phyloP scores from a whole-genome alignment of 345 rosid species.

The Hibiscus trionum region DNA sequence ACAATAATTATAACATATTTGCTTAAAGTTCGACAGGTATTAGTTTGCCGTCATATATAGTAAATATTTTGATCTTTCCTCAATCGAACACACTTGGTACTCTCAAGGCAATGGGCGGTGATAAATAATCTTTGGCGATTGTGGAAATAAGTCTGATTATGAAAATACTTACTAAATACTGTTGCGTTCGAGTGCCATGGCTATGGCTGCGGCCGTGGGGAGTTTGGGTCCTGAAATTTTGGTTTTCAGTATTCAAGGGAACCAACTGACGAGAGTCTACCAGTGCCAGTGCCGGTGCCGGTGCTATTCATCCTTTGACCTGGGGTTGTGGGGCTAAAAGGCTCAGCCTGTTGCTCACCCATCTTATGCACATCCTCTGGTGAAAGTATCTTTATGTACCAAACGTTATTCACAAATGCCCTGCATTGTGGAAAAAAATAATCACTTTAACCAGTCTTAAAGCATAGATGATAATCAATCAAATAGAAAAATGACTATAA shows the following conservation, averaged over 20 bases:
- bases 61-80: too few species aligned
- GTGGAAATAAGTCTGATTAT: background rate
- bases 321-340: constrained; percentile 30
- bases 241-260: background rate
- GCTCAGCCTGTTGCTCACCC: constrained; percentile 39
- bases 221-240: background rate
- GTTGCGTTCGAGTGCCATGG: background rate
- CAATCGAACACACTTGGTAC: too few species aligned
- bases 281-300: background rate
- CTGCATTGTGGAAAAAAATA: constrained; percentile 21
- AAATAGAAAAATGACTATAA: background rate
- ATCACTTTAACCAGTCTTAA: background rate
- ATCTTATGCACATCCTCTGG: constrained; percentile 47
- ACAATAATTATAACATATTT: background rate
- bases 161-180: background rate
- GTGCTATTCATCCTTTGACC: constrained; percentile 11
- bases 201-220: background rate
- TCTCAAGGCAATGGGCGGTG: too few species aligned
- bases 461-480: background rate
- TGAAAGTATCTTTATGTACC: constrained; percentile 3
- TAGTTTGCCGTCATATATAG: background rate
- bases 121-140: too few species aligned
- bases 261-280: background rate
- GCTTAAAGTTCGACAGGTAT: background rate
- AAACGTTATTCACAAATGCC: constrained; percentile 10